Percentiles rank a stretch among this genome's conserved stretches.
phyloP scores from a whole-genome alignment of 164 flowering plant genomes.

The Chloranthus sessilifolius region DNA sequence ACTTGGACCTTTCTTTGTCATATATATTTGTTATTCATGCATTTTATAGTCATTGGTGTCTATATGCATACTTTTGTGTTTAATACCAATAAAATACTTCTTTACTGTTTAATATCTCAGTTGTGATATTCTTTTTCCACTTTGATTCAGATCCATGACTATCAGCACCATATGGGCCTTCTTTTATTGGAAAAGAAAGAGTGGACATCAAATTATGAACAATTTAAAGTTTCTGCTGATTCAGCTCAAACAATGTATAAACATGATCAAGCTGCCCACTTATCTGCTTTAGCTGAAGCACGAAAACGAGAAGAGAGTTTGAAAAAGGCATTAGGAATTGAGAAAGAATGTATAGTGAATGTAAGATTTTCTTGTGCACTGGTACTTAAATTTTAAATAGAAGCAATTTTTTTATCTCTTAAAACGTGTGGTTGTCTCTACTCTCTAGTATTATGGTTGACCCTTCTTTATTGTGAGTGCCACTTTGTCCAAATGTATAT shows the following conservation, averaged over 20 bases:
- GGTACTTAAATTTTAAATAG: neutral
- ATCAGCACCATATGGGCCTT: slow-evolving; percentile 93
- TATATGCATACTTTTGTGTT: neutral
- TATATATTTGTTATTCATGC: neutral
- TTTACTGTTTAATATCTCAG: slow-evolving; percentile 1
- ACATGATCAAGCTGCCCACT: slow-evolving; percentile 53
- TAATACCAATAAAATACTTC: too few species aligned
- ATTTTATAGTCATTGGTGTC: too few species aligned
- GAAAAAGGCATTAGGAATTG: slow-evolving; percentile 73
- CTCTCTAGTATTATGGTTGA: too few species aligned
- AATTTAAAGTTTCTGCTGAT: slow-evolving; percentile 52
- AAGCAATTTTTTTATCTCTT: too few species aligned
- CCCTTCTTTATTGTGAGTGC: too few species aligned
- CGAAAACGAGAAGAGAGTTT: slow-evolving; percentile 70
- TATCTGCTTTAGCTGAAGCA: slow-evolving; percentile 68
- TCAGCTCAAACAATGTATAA: slow-evolving; percentile 42
- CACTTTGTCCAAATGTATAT: too few species aligned
- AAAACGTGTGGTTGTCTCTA: too few species aligned
- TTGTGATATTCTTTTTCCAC: neutral
- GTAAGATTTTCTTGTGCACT: slow-evolving; percentile 31
- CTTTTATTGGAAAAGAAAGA: slow-evolving; percentile 85
- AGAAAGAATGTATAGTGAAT: slow-evolving; percentile 76
- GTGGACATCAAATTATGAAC: slow-evolving; percentile 61
- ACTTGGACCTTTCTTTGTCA: neutral
- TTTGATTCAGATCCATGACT: slow-evolving; percentile 55